These are phyloP conservation scores for Borovskyia barvae DNA, from an alignment of 208 protist genomes.

Conservation along the genomic window DNA sequence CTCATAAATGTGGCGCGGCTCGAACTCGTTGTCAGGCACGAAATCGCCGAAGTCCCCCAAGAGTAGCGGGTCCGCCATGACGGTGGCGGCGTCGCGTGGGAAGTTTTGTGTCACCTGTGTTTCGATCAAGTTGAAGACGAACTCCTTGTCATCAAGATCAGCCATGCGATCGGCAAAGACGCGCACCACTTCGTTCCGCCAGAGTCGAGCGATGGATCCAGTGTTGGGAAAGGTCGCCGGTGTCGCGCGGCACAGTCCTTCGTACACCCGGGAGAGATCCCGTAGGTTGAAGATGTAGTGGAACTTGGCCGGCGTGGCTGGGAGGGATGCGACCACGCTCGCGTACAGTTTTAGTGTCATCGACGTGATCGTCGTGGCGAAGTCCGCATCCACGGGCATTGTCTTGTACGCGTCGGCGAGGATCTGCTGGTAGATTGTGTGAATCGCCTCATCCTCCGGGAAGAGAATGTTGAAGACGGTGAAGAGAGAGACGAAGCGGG, in stretches of 20 bases:
- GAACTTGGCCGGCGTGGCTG: constrained; percentile 98
- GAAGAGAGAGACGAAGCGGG: constrained; percentile 98
- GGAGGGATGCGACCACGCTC: constrained; percentile 85
- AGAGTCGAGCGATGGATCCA: constrained; percentile 91
- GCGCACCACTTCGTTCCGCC: constrained; percentile 97
- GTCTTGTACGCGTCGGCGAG: constrained; percentile 85
- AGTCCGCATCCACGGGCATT: constrained; percentile 41
- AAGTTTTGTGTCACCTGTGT: constrained; percentile 84
- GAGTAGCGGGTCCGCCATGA: constrained; percentile 89
- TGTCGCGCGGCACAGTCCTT: constrained; percentile 95
- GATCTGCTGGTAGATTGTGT: constrained; percentile 97
- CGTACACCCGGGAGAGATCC: constrained; percentile 97
- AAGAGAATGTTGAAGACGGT: constrained; percentile 97
- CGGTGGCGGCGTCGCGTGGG: constrained; percentile 39
- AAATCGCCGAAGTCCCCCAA: constrained; percentile 97
- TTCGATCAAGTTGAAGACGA: constrained; percentile 80
- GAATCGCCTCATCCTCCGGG: constrained; percentile 94
- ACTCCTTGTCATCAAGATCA: constrained; percentile 90
- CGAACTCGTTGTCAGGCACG: constrained; percentile 72
- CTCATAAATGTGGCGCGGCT: constrained; percentile 90
- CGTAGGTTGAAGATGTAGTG: constrained; percentile 99
- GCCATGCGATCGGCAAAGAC: constrained; percentile 98
- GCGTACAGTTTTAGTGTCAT: constrained; percentile 95
- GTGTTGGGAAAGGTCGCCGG: constrained; percentile 86
- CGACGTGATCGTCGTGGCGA: constrained; percentile 79